phyloP scores from a whole-genome alignment of 495 filamentous ascomycete genomes.

The Pyrenula massariospora region DNA sequence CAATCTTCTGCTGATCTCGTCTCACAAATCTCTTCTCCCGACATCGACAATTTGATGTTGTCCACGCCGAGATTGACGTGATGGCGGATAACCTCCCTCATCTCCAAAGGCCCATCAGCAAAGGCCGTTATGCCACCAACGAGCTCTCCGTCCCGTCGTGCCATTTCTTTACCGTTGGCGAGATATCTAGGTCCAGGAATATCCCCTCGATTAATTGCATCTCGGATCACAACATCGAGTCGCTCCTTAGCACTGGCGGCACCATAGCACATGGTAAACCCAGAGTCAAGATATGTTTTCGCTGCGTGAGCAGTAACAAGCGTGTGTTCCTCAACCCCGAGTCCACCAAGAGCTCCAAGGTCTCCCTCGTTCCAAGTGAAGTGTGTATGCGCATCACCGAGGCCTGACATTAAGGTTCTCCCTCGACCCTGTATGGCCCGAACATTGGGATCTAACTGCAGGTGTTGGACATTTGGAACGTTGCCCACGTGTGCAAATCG shows the following conservation, averaged over 20 bases:
- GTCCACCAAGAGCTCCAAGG: constrained; percentile 21
- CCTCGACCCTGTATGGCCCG: constrained; percentile 27
- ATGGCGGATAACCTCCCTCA: constrained; percentile 31
- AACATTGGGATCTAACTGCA: constrained; percentile 20
- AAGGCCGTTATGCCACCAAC: constrained; percentile 34
- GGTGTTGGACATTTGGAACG: constrained; percentile 20
- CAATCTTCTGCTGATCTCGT: constrained; percentile 31
- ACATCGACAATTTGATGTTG: constrained; percentile 41
- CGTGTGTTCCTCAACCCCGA: constrained; percentile 36
- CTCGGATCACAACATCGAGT: constrained; percentile 36
- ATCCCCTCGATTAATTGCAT: constrained; percentile 41
- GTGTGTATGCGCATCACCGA: constrained; percentile 38
- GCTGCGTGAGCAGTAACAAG: constrained; percentile 30
- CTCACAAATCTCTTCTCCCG: constrained; percentile 33
- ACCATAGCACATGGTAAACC: constrained; percentile 38
- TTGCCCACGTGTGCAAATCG: constrained; percentile 26
- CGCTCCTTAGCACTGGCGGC: constrained; percentile 38
- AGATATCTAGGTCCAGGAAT: constrained; percentile 39
- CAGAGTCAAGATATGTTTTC: constrained; percentile 31
- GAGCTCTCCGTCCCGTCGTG: constrained; percentile 28
- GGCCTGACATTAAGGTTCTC: constrained; percentile 34
- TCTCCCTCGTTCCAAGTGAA: constrained; percentile 36
- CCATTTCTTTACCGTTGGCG: constrained; percentile 38
- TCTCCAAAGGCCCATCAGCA: constrained; percentile 12
- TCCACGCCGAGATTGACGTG: constrained; percentile 34